Base-by-base conservation (phyloP, 805 yeast species). In the Lipomyces sp. region DNA sequence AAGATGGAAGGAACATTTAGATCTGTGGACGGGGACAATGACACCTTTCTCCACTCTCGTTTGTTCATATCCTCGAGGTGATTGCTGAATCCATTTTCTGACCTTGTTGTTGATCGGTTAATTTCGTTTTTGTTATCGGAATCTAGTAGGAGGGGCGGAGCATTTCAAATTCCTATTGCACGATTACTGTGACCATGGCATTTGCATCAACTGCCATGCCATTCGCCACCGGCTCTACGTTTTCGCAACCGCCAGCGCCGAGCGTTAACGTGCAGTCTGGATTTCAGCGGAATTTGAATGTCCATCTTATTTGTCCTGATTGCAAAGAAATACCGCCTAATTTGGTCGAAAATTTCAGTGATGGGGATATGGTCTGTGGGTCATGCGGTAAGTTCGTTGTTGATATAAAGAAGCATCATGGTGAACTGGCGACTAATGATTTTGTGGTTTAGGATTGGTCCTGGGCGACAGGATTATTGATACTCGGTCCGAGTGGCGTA, bases 401-500 rank as follows among this genome's bases (percentile, higher is more conserved):
- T 24, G 24, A 24, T 24, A 24, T 24, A 24, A 24, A 24, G 24
- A 24, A 29, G n/a, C 10, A n/a, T 51, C 34, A 32, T 29, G 11
- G 33, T 4, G 18, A 7, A 51, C 58, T 42, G 29, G 48, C 48
- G n/a, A n/a, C 60, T 57, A 57, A 51, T 50, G n/a, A 34, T 57
- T 53, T 48, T 13, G 58, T 24, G 24, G 24, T 42, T 51, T 51
- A 60, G 63, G 64, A 2, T 81, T 95, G 65, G 98, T 94, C 1
- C 83, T 95, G 32, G 90, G 96, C 72, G 96, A 92, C 76, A 84
- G 93, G 71, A 87, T 94, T 61, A 97, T 94, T 34, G 99, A 94
- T 75, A 92, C 97, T 3, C 84, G 98, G 72, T 91, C 97, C 0
- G 99, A 94, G 81, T 94, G 99, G 99, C 90, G 98, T 81, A 95